Base-by-base conservation (phyloP, 2,329 filamentous ascomycete species). In the Fusarium bulbicola region DNA sequence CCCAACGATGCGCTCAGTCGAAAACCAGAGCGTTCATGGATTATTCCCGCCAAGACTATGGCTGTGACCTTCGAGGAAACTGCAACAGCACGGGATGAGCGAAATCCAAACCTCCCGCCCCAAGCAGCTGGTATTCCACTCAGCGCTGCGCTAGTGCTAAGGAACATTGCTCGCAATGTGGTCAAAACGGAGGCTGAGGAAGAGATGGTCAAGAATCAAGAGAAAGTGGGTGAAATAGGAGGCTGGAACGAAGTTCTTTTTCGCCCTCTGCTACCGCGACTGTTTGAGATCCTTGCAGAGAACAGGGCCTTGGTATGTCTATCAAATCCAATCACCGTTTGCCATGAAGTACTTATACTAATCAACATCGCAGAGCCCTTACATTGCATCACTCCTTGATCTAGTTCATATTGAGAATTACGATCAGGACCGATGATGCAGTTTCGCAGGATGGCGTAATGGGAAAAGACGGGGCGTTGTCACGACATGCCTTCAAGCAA, bases 51-150 rank as follows among this genome's bases (percentile, higher is more conserved):
- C 46, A 87, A 86, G 79, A 89, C 86, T 10, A 86, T 91, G 80
- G 81, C 82, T 11, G 80, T 91, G 36, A 82, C 84, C 4, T 87
- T 85, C 76, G 87, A 91, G 69, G 86, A 90, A 77, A 92, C 90
- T 8, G 80, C 85, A 49, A 86, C 85, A 42, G 84, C 85, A 39
- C 86, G 87, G 16, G 89, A 91, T 74, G 88, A 90, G 79, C 84
- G 86, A 52, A 89, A 90, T 70, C 86, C 87, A 16, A 88, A 90
- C 68, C 85, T 85, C 14, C 83, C 86, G 10, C 84, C 86, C 6
- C 88, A 94, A 77, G 91, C 93, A 6, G 92, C 92, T 2, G 93
- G 93, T 10, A 91, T 95, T 40, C 92, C 93, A n/a, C 86, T 95
- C 12, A 93, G 92, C 61, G 92, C 92, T 6, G 91, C 92, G 20